Conservation (phyloP, 129 eudicot genomes). For the Artemisia argyi region DNA sequence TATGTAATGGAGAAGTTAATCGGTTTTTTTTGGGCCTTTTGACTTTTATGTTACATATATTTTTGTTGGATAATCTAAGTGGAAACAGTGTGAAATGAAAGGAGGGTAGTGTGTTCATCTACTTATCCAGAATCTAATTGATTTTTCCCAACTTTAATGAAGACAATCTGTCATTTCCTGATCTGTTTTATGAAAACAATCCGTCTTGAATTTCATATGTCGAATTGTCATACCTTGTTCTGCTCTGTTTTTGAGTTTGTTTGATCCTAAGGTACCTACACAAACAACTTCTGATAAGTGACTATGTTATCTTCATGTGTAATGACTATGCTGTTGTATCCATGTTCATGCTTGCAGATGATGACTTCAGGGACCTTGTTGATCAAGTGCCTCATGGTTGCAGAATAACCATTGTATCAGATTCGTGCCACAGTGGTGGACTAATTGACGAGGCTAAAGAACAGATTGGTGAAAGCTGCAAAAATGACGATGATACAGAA, state of each 20-base stretch:
- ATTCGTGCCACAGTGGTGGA: slow-evolving; percentile 99
- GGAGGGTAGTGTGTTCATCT: no score
- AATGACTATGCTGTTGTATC: slow-evolving; percentile 3
- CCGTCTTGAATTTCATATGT: no score
- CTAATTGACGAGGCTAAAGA: slow-evolving; percentile 82
- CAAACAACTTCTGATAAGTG: no score
- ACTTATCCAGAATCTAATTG: no score
- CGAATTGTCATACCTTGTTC: no score
- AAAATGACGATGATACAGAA: slow-evolving; percentile 14
- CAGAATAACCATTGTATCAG: slow-evolving; percentile 84
- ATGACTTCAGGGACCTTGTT: slow-evolving; percentile 87
- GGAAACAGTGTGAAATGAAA: no score
- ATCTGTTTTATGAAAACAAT: background rate
- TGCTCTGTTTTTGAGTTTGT: no score
- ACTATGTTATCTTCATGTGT: background rate
- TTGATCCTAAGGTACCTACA: background rate
- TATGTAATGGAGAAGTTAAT: no score
- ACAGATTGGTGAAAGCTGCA: slow-evolving; percentile 73
- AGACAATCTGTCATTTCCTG: background rate
- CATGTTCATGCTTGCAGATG: slow-evolving; percentile 48
- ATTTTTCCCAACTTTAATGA: no score
- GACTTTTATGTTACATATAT: no score
- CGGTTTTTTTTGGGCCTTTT: no score
- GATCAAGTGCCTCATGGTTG: slow-evolving; percentile 85
- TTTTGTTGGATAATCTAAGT: no score